These are phyloP conservation scores for Lavandula angustifolia DNA, from an alignment of 257 asterid genomes.

Conservation along the genomic window DNA sequence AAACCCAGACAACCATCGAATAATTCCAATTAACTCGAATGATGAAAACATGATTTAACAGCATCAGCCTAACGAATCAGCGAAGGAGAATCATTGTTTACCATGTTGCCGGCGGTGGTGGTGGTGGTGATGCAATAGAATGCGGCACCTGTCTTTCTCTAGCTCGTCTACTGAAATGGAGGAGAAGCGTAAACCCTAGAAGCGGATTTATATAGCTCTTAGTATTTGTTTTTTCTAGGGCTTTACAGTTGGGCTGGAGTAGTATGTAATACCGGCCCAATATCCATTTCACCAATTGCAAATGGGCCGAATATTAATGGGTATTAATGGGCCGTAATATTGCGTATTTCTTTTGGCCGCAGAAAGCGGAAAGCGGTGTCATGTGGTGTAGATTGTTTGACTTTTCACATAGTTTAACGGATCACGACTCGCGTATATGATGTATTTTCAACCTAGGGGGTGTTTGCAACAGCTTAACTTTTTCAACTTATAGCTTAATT, in stretches of 20 bases:
- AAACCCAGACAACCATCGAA: too few relatives aligned
- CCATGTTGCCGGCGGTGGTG: slow-evolving; percentile 33
- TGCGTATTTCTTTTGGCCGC: too few relatives aligned
- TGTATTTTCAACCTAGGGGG: too few relatives aligned
- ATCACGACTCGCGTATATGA: too few relatives aligned
- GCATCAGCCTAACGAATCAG: not conserved
- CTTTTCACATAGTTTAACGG: too few relatives aligned
- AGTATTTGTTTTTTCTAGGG: not conserved
- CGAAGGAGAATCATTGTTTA: not conserved
- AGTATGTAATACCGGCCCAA: not conserved
- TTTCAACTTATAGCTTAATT: too few relatives aligned
- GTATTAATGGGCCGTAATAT: too few relatives aligned
- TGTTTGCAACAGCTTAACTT: too few relatives aligned
- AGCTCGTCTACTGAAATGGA: slow-evolving; percentile 18
- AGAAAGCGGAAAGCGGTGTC: too few relatives aligned
- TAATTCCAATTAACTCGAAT: not conserved
- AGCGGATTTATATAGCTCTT: slow-evolving; percentile 11
- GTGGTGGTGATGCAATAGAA: slow-evolving; percentile 6
- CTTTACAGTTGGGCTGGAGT: not conserved
- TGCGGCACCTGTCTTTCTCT: slow-evolving; percentile 30
- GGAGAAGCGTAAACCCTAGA: slow-evolving; percentile 31
- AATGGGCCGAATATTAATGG: too few relatives aligned
- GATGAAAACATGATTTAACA: not conserved
- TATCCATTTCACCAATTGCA: too few relatives aligned
- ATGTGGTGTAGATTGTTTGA: too few relatives aligned